Evolutionary conservation across 805 yeast species (phyloP).

Genomic region (Candida ponderosae): DNA sequence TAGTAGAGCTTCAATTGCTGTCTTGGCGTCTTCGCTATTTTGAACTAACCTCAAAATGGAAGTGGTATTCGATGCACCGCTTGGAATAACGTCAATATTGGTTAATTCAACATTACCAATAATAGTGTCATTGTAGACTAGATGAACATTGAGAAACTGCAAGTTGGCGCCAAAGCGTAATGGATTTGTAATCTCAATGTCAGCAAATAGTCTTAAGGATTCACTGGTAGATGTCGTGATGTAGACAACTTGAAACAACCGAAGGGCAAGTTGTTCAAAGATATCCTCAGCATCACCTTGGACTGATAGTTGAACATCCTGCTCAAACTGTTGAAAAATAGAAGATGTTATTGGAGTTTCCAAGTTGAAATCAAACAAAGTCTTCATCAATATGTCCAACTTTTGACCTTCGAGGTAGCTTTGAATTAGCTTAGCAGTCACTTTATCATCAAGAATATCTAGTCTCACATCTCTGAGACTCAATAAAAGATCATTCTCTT

Average conservation of each 20-base stretch:
- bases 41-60: constrained; percentile 11
- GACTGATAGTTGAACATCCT: constrained; percentile 1
- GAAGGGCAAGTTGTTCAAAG: constrained; percentile 2
- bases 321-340: constrained; percentile 12
- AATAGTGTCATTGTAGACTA: constrained; percentile 24
- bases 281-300: not conserved
- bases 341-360: constrained; percentile 17
- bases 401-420: constrained; percentile 4
- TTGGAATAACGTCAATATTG: constrained; percentile 16
- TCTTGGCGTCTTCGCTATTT: constrained; percentile 10
- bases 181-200: constrained; percentile 27
- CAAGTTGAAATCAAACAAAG: constrained; percentile 13
- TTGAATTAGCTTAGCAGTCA: constrained; percentile 3
- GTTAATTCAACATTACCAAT: constrained; percentile 25
- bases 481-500: not conserved
- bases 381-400: constrained; percentile 1
- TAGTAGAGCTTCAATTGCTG: constrained; percentile 24
- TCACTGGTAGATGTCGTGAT: constrained; percentile 19
- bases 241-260: constrained; percentile 14
- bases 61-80: constrained; percentile 9
- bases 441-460: constrained; percentile 12
- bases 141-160: constrained; percentile 18
- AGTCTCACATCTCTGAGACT: constrained; percentile 11
- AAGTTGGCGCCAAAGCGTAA: constrained; percentile 18
- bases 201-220: constrained; percentile 21